Conservation (phyloP, 306 rosid species). For the Inga oerstediana region DNA sequence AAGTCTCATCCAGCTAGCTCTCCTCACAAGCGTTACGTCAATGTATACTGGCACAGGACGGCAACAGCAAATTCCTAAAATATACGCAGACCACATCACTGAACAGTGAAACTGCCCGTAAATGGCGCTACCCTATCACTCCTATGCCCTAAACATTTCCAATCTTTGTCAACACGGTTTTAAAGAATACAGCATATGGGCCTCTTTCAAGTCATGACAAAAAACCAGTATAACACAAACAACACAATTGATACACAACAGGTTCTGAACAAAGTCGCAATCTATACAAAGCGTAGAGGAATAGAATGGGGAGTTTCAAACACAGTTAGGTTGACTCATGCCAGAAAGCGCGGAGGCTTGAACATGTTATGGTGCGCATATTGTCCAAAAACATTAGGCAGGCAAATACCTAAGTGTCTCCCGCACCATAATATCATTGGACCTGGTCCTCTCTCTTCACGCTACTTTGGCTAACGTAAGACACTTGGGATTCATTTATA, state of each 20-base stretch:
- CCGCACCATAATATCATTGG: slow-evolving; percentile 37
- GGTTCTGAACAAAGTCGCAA: neutral
- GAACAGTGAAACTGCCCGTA: slow-evolving; percentile 34
- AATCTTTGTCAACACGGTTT: neutral
- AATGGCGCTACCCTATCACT: slow-evolving; percentile 32
- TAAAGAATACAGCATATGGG: neutral
- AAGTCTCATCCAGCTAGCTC: neutral
- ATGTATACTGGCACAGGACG: slow-evolving; percentile 29
- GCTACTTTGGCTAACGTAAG: slow-evolving; percentile 18
- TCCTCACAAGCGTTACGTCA: neutral
- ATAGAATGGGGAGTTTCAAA: neutral
- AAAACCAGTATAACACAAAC: neutral
- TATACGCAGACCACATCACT: slow-evolving; percentile 36
- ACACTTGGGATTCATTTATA: neutral
- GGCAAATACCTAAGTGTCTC: slow-evolving; percentile 28
- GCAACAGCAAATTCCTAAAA: slow-evolving; percentile 42
- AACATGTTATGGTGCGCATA: neutral
- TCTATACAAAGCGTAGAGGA: neutral
- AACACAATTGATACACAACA: neutral
- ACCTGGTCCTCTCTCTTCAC: slow-evolving; percentile 18
- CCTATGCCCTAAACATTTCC: neutral
- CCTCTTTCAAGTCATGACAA: neutral
- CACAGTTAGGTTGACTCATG: slow-evolving; percentile 21
- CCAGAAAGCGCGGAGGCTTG: slow-evolving; percentile 32
- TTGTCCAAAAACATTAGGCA: slow-evolving; percentile 52